Percentiles rank a stretch among this genome's conserved stretches.
These are phyloP conservation scores for Leptomonas pyrrhocoris DNA, from an alignment of 208 protist genomes.

Conservation along the genomic window DNA sequence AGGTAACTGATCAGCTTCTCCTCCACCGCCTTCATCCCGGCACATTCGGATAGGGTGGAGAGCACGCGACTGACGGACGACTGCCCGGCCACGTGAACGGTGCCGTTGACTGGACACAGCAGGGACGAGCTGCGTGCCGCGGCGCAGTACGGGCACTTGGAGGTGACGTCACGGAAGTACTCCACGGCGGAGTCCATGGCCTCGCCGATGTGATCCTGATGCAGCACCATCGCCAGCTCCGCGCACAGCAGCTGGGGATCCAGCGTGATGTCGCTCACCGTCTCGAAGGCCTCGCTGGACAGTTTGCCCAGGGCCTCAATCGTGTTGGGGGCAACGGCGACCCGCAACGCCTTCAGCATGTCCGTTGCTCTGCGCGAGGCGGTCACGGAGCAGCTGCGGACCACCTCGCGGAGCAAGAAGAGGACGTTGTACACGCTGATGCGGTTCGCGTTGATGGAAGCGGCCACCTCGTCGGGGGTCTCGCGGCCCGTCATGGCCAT, in stretches of 20 bases:
- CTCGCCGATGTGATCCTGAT: conserved; percentile 81
- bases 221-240: conserved; percentile 91
- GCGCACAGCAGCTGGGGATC: conserved; percentile 89
- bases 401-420: conserved; percentile 83
- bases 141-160: conserved; percentile 79
- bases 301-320: conserved; percentile 89
- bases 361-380: conserved; percentile 73
- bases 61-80: conserved; percentile 75
- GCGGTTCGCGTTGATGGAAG: conserved; percentile 54
- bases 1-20: conserved; percentile 74
- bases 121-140: conserved; percentile 57
- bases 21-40: conserved; percentile 70
- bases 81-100: conserved; percentile 79
- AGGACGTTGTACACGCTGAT: conserved; percentile 91
- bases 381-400: conserved; percentile 84
- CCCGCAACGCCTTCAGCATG: conserved; percentile 82
- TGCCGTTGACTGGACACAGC: conserved; percentile 80
- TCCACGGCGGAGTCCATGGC: conserved; percentile 80
- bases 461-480: conserved; percentile 74
- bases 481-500: conserved; percentile 85
- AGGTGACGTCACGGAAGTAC: conserved; percentile 79
- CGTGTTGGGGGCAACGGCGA: conserved; percentile 78
- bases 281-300: conserved; percentile 75
- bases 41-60: conserved; percentile 84
- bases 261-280: conserved; percentile 53